Conservation (phyloP, 768 basidiomycete genomes). For the Naganishia friedmannii region DNA sequence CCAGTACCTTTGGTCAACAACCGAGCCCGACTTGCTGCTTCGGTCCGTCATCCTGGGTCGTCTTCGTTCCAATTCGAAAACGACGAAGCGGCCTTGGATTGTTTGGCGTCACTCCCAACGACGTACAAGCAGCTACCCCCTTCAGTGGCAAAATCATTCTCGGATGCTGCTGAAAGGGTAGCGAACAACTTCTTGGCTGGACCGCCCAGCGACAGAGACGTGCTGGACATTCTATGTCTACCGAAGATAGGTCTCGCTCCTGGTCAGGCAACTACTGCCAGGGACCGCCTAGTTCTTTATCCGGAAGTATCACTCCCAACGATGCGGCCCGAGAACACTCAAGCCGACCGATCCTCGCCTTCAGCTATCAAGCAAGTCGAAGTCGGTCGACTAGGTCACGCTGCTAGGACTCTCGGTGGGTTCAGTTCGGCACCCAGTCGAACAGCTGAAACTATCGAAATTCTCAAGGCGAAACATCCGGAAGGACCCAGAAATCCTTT, state of each 20-base stretch:
- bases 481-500: background rate
- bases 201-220: background rate
- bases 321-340: background rate
- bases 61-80: too few species aligned
- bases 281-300: background rate
- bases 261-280: constrained; percentile 1
- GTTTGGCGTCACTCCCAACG: constrained; percentile 14
- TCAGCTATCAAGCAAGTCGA: constrained; percentile 14
- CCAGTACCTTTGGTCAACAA: too few species aligned
- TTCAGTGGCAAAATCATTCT: constrained; percentile 5
- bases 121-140: constrained; percentile 8
- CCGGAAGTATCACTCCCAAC: background rate
- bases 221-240: constrained; percentile 20
- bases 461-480: constrained; percentile 2
- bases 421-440: background rate
- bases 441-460: background rate
- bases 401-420: constrained; percentile 15
- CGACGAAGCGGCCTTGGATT: too few species aligned
- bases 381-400: constrained; percentile 8
- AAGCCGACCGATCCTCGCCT: background rate
- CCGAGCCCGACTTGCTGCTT: too few species aligned
- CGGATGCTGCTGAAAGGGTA: constrained; percentile 16
- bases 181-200: constrained; percentile 14
- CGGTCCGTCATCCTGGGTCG: too few species aligned
- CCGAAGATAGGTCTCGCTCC: constrained; percentile 26